Conservation (phyloP, 805 yeast genomes). For the Candida ascalaphidarum region DNA sequence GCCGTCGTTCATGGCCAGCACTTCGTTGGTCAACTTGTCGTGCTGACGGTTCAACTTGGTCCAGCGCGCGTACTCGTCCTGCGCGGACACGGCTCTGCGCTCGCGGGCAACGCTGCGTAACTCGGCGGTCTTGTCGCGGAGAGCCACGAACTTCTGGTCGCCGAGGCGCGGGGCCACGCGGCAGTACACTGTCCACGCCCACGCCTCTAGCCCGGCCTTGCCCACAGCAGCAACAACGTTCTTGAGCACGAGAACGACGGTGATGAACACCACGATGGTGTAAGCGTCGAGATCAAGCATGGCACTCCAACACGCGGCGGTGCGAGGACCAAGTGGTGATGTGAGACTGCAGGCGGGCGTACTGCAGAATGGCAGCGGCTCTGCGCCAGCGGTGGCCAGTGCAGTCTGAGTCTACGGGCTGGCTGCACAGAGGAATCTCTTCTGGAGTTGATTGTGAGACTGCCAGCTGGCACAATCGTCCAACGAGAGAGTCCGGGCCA, state of each 20-base stretch:
- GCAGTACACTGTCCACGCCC: conserved; percentile 31
- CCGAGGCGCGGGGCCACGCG: conserved; percentile 23
- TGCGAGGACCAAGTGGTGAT: no score
- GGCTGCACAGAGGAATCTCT: no score
- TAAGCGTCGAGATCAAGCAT: conserved; percentile 25
- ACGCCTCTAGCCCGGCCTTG: conserved; percentile 18
- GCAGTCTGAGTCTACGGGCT: no score
- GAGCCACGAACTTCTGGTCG: conserved; percentile 16
- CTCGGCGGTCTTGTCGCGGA: conserved; percentile 28
- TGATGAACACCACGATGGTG: conserved; percentile 22
- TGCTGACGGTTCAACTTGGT: conserved; percentile 75
- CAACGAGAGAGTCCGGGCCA: no score
- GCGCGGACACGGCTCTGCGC: conserved; percentile 64
- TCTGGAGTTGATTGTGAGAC: no score
- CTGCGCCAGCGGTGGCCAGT: no score
- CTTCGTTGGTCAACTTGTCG: conserved; percentile 48
- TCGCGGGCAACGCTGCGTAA: conserved; percentile 40
- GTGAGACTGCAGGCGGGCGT: no score
- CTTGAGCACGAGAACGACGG: conserved; percentile 28
- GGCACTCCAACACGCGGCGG: no score
- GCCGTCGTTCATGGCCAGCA: conserved; percentile 32
- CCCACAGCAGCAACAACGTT: conserved; percentile 30
- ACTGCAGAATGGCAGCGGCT: no score
- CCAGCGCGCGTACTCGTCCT: conserved; percentile 94
- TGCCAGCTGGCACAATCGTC: no score